Percentiles rank a stretch among this genome's conserved stretches.
Conservation (phyloP, 768 basidiomycete genomes). For the Naganishia vaughanmartiniae region DNA sequence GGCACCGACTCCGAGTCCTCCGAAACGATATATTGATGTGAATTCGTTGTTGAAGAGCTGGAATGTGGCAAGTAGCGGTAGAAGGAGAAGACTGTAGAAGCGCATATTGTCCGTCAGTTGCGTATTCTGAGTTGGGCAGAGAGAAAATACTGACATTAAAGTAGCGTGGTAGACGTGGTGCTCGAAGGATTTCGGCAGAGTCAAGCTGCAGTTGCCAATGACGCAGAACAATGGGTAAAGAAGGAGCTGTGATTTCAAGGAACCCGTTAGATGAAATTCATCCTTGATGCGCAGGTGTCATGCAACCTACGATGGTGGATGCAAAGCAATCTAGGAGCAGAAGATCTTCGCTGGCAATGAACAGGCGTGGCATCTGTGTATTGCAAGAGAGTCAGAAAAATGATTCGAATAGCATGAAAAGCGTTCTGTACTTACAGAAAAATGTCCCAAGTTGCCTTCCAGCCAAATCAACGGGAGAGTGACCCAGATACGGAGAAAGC, state of each 20-base stretch:
- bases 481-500: conserved; percentile 10
- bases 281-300: background rate
- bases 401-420: background rate
- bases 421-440: conserved; percentile 8
- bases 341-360: conserved; percentile 19
- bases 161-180: conserved; percentile 30
- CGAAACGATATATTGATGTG: conserved; percentile 26
- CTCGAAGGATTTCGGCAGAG: conserved; percentile 29
- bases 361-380: conserved; percentile 7
- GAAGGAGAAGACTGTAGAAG: conserved; percentile 20
- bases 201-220: background rate
- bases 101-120: background rate
- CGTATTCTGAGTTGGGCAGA: background rate
- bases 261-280: background rate
- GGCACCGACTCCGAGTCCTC: conserved; percentile 23
- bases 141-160: conserved; percentile 23
- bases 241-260: conserved; percentile 8
- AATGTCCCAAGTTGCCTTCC: conserved; percentile 6
- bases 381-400: background rate
- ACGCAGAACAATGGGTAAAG: conserved; percentile 23
- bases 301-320: conserved; percentile 10
- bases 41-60: conserved; percentile 22
- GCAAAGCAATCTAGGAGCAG: conserved; percentile 9
- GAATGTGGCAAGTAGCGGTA: conserved; percentile 29
- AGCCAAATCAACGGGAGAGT: conserved; percentile 21